Conservation (phyloP, 1,284 basidiomycete genomes). For the Rhizoctonia solani region DNA sequence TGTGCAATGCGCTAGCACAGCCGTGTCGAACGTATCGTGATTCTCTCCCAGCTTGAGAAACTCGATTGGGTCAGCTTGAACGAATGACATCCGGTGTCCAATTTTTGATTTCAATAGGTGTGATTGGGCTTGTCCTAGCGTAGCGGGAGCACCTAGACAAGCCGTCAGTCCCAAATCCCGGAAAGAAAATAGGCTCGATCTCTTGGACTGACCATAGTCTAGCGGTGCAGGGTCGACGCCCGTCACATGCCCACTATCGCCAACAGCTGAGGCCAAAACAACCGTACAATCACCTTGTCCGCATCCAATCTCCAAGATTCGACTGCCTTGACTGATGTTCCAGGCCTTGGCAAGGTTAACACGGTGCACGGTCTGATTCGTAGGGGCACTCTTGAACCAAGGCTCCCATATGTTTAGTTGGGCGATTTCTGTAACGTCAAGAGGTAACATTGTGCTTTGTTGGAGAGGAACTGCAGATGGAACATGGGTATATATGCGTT, state of each 20-base stretch:
- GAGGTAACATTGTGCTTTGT: conserved; percentile 6
- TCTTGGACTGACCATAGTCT: conserved; percentile 47
- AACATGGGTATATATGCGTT: neutral
- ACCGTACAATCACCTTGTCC: conserved; percentile 53
- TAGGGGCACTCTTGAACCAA: conserved; percentile 10
- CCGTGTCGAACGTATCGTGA: conserved; percentile 45
- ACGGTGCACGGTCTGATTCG: conserved; percentile 48
- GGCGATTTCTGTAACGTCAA: conserved; percentile 24
- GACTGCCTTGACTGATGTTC: conserved; percentile 45
- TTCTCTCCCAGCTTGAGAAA: conserved; percentile 43
- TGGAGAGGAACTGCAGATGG: neutral
- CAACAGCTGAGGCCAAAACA: conserved; percentile 49
- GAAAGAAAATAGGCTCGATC: too few species aligned
- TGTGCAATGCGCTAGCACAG: conserved; percentile 49
- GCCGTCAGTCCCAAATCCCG: too few species aligned
- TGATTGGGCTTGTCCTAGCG: conserved; percentile 50
- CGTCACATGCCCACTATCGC: conserved; percentile 48
- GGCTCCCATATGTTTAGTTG: conserved; percentile 27
- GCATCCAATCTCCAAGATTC: conserved; percentile 51
- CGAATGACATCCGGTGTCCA: conserved; percentile 49
- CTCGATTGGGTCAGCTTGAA: conserved; percentile 46
- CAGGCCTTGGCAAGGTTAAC: conserved; percentile 46
- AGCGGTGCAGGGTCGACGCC: conserved; percentile 51
- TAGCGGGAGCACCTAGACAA: conserved; percentile 50
- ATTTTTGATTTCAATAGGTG: conserved; percentile 46